Evolutionary conservation across 495 filamentous ascomycete genomes (phyloP), one percentile per base, ranked within the genome.

Genomic region (Terfezia boudieri): DNA sequence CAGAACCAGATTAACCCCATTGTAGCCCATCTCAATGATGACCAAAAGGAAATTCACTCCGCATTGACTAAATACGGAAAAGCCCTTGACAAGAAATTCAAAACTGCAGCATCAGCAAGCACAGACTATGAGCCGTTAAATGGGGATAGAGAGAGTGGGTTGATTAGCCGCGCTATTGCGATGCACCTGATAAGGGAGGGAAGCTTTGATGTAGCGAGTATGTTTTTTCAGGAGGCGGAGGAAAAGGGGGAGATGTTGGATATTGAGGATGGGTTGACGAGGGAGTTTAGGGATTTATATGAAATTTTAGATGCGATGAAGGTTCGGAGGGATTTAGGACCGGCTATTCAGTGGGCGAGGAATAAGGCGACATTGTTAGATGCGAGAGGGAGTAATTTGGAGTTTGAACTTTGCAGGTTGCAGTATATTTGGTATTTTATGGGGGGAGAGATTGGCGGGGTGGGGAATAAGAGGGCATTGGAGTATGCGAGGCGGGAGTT

Each of bases 151-250:
- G 79, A 92, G 56, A 71, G 80, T 6, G 68, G 74, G 37, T 74
- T 94, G 9, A 83, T 95, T 60, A 89, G 96, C 65, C 74, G 87
- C 22, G 90, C 90, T 20, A 90, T 96, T 54, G 84, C 83, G 3
- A 94, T 98, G 87, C 90, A 98, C 66, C 72, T 98, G 12, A 75
- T 96, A 16, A 80, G 90, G 22, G 92, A 96, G 71, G 90, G 90
- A 37, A 83, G 94, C 64, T 96, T 98, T 66, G 71, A 68, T 14
- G 89, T 94, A 1, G 88, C 88, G 3, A 73, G 78, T 5, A 85
- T 81, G 4, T 94, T 95, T 56, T 74, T 88, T 17, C 67, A 69
- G 10, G 88, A 94, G 60, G 68, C 70, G 3, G 67, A 71, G 49
- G 58, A 64, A 9, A 57, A 46, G 17, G 41, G 53, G 54, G 61